Evolutionary conservation across 164 flowering plant species (phyloP).

Genomic region (Stephania yunnanensis): DNA sequence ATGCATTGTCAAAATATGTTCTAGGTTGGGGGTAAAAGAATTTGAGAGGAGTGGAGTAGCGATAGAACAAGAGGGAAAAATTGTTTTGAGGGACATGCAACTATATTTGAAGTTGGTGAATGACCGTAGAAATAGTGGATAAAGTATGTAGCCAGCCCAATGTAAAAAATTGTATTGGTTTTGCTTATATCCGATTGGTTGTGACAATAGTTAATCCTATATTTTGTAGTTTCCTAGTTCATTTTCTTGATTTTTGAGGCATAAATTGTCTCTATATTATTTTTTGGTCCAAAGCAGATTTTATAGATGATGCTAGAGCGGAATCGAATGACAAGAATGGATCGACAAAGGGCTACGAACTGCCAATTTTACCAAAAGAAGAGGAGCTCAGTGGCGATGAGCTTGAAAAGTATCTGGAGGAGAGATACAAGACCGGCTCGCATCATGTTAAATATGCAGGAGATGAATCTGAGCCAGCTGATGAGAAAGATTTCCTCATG

Average conservation of each 20-base stretch:
- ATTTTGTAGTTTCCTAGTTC: not conserved
- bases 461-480: slow-evolving; percentile 30
- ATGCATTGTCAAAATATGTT: too few species aligned
- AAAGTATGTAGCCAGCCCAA: too few species aligned
- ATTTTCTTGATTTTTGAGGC: not conserved
- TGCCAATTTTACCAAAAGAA: slow-evolving; percentile 59
- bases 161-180: too few species aligned
- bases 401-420: slow-evolving; percentile 54
- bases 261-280: not conserved
- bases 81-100: too few species aligned
- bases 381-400: slow-evolving; percentile 70
- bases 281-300: slow-evolving; percentile 30
- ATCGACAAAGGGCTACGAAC: slow-evolving; percentile 24
- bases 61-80: too few species aligned
- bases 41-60: too few species aligned
- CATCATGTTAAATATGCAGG: slow-evolving; percentile 44
- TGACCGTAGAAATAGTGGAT: too few species aligned
- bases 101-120: too few species aligned
- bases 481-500: slow-evolving; percentile 20
- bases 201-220: not conserved
- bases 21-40: too few species aligned
- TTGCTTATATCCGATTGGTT: not conserved
- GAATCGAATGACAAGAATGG: slow-evolving; percentile 27
- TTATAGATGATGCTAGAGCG: slow-evolving; percentile 27
- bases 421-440: slow-evolving; percentile 46